These are phyloP conservation scores for Phlebopus sp. DNA, from an alignment of 1,284 basidiomycete genomes.

Conservation along the genomic window DNA sequence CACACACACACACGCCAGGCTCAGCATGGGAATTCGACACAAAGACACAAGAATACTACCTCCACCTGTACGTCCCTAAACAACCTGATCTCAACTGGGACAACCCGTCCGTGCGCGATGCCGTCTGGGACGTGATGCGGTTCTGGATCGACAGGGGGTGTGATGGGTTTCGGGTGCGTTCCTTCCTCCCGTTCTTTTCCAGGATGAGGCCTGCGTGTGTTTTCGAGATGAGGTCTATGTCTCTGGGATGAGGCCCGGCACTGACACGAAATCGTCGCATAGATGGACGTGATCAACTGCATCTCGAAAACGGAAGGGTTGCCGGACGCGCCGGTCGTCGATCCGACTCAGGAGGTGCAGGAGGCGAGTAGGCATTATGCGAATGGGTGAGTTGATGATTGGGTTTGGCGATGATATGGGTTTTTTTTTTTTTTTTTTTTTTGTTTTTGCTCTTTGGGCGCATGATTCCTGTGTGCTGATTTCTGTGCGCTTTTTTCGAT, in stretches of 20 bases:
- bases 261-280: neutral
- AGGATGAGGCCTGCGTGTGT: no score
- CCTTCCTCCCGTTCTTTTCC: constrained; percentile 1
- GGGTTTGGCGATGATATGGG: no score
- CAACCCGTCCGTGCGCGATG: constrained; percentile 58
- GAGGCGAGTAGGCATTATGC: constrained; percentile 53
- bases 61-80: constrained; percentile 66
- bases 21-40: constrained; percentile 76
- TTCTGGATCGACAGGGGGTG: constrained; percentile 78
- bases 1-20: no score
- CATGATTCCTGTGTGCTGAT: no score
- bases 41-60: constrained; percentile 68
- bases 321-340: constrained; percentile 60
- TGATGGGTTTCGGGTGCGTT: constrained; percentile 66
- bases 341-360: constrained; percentile 54
- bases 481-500: no score
- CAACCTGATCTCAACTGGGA: constrained; percentile 85
- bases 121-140: constrained; percentile 63
- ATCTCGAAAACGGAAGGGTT: constrained; percentile 63
- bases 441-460: no score
- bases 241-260: no score
- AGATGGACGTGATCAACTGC: constrained; percentile 72
- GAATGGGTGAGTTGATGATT: constrained; percentile 47
- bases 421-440: no score
- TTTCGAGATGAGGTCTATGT: no score